These are phyloP conservation scores for Puccinia brachypodii DNA, from an alignment of 1,284 basidiomycete genomes.

Conservation along the genomic window DNA sequence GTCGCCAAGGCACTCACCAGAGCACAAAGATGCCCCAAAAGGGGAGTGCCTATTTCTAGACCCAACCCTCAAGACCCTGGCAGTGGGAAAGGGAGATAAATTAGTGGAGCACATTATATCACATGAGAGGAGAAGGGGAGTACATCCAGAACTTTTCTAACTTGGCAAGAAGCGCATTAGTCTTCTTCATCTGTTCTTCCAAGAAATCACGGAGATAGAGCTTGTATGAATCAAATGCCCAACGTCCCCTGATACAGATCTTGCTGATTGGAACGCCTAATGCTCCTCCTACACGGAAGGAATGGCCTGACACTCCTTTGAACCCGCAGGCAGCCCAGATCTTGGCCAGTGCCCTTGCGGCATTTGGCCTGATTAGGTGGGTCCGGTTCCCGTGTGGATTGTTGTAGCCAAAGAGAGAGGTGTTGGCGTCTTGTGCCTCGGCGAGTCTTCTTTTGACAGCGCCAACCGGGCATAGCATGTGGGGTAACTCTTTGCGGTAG, in stretches of 20 bases:
- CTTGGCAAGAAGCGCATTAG: background rate
- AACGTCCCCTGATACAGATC: background rate
- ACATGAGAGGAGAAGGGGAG: background rate
- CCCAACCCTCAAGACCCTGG: background rate
- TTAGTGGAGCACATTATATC: background rate
- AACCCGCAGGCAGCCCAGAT: background rate
- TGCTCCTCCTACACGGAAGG: constrained; percentile 15
- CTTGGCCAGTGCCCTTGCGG: background rate
- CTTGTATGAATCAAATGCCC: background rate
- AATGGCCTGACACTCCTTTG: background rate
- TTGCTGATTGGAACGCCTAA: background rate
- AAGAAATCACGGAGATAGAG: background rate
- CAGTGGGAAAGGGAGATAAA: background rate
- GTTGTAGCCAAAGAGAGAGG: background rate
- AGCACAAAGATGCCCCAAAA: background rate
- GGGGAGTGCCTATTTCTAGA: background rate
- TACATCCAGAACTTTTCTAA: background rate
- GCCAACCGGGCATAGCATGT: background rate
- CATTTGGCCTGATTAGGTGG: background rate
- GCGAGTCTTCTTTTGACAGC: background rate
- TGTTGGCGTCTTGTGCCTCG: background rate
- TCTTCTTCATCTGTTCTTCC: background rate
- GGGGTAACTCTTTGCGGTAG: background rate
- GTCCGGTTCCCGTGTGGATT: background rate
- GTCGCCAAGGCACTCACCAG: background rate